phyloP scores from a whole-genome alignment of 1,284 basidiomycete genomes.

The Trichosporon asahii region DNA sequence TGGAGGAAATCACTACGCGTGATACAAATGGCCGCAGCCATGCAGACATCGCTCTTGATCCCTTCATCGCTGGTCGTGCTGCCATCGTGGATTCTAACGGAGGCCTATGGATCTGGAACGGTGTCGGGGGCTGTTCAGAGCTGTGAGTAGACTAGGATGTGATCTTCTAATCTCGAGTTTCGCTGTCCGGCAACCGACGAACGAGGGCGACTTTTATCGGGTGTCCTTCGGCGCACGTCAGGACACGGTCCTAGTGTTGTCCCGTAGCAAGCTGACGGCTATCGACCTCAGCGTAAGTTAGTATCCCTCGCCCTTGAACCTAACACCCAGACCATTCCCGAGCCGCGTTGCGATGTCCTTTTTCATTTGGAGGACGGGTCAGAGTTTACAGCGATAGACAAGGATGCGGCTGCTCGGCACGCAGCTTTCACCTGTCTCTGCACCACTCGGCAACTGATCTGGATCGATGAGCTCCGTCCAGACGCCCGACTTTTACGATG shows the following conservation, averaged over 20 bases:
- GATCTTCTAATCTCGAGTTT: slow-evolving; percentile 15
- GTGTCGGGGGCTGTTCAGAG: not conserved
- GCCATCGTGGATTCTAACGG: slow-evolving; percentile 42
- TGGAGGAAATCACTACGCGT: slow-evolving; percentile 15
- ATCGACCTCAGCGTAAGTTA: slow-evolving; percentile 34
- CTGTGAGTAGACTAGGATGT: slow-evolving; percentile 10
- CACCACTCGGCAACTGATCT: slow-evolving; percentile 38
- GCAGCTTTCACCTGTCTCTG: slow-evolving; percentile 24
- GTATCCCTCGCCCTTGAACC: not conserved
- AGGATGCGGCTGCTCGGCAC: slow-evolving; percentile 24
- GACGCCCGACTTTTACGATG: slow-evolving; percentile 26
- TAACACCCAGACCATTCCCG: not conserved
- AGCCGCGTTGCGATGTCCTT: not conserved
- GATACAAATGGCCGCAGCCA: slow-evolving; percentile 30
- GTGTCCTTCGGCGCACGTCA: slow-evolving; percentile 36
- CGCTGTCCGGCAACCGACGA: slow-evolving; percentile 25
- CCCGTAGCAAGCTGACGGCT: slow-evolving; percentile 18
- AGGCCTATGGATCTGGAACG: slow-evolving; percentile 42
- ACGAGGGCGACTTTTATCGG: slow-evolving; percentile 31
- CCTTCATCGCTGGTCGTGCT: slow-evolving; percentile 26
- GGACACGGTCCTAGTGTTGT: slow-evolving; percentile 36
- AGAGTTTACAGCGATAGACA: slow-evolving; percentile 34
- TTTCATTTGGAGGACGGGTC: not conserved
- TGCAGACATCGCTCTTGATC: slow-evolving; percentile 39
- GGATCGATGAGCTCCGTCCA: slow-evolving; percentile 33